Percentiles rank a stretch among this genome's conserved stretches.
phyloP scores from a whole-genome alignment of 2,329 filamentous ascomycete genomes.

The Monosporascus sp. region DNA sequence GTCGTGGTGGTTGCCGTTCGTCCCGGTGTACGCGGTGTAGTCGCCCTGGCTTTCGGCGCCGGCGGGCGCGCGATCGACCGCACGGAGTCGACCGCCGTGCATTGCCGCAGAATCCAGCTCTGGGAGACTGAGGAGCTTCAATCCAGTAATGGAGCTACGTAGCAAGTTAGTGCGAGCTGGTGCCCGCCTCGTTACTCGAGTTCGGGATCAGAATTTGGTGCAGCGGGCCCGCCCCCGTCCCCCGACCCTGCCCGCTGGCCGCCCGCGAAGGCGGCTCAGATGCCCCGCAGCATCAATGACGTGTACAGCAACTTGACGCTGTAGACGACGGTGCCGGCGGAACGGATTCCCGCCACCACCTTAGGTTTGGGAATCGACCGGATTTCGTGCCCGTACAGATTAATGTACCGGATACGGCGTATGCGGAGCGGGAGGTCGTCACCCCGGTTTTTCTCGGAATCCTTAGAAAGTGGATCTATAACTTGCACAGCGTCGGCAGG shows the following conservation, averaged over 20 bases:
- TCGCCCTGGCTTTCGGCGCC: too few species aligned
- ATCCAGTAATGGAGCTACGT: too few species aligned
- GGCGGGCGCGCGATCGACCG: slow-evolving; percentile 63
- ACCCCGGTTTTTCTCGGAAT: slow-evolving; percentile 31
- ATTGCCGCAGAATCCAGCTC: slow-evolving; percentile 24
- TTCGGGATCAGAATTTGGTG: slow-evolving; percentile 82
- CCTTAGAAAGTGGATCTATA: slow-evolving; percentile 80
- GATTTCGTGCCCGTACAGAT: slow-evolving; percentile 94
- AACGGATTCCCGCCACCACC: slow-evolving; percentile 62
- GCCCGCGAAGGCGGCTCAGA: slow-evolving; percentile 53
- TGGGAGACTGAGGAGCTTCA: too few species aligned
- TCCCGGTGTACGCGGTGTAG: too few species aligned
- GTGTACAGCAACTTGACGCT: slow-evolving; percentile 94
- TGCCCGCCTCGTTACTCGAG: slow-evolving; percentile 78
- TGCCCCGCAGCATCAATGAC: slow-evolving; percentile 73
- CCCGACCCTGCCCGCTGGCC: not conserved
- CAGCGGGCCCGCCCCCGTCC: slow-evolving; percentile 27
- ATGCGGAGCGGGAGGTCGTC: slow-evolving; percentile 75
- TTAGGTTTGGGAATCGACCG: slow-evolving; percentile 76
- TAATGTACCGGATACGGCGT: slow-evolving; percentile 89
- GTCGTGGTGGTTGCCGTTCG: too few species aligned
- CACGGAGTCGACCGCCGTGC: slow-evolving; percentile 75
- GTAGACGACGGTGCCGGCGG: slow-evolving; percentile 70
- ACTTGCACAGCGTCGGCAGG: slow-evolving; percentile 71
- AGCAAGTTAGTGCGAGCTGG: slow-evolving; percentile 41